Base-by-base conservation (phyloP, 169 alveolate species). In the Neospora caninum region DNA sequence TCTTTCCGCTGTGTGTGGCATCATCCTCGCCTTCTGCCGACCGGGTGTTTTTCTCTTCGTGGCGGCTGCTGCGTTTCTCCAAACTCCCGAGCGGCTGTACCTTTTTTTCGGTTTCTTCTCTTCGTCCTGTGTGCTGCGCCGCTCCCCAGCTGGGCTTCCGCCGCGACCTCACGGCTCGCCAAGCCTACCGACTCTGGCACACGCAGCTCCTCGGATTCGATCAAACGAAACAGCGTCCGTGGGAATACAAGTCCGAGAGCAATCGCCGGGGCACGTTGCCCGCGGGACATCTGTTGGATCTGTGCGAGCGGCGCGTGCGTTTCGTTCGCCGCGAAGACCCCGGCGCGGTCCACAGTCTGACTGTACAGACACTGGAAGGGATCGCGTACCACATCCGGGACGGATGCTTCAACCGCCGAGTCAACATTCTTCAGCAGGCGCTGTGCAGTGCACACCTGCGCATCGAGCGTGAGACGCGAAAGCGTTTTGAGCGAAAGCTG, bases 321-420 rank as follows among this genome's bases (percentile, higher is more conserved):
- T 69, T 69, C 80, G 80, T 69, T 2, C 80, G 80, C 41, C 38
- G 31, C 41, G 80, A 69, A n/a, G 80, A 69, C 38, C 80, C 80
- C 34, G 80, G 10, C n/a, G 36, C 80, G 4, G 80, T 69, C 38
- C 80, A 69, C 80, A 69, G n/a, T 7, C 80, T 69, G 80, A n/a
- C 38, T 25, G 31, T 69, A n/a, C 80, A 4, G 6, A 69, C 80
- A 69, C 80, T 69, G 34, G 80, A 69, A 6, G 80, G 80, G 80
- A 20, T 69, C 80, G 36, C 38, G 9, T 69, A 10, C 80, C 80
- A 69, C 80, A 69, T 69, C 18, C 80, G 41, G 13, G 31, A 25
- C 38, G 80, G 80, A 25, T 69, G 80, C 80, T 69, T 69, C 80
- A 69, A 69, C 38, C 80, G 80, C 41, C 80, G 80, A 25, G 80